Evolutionary conservation across 2,329 filamentous ascomycete species (phyloP).

Genomic region (Aspergillus viridinutans): DNA sequence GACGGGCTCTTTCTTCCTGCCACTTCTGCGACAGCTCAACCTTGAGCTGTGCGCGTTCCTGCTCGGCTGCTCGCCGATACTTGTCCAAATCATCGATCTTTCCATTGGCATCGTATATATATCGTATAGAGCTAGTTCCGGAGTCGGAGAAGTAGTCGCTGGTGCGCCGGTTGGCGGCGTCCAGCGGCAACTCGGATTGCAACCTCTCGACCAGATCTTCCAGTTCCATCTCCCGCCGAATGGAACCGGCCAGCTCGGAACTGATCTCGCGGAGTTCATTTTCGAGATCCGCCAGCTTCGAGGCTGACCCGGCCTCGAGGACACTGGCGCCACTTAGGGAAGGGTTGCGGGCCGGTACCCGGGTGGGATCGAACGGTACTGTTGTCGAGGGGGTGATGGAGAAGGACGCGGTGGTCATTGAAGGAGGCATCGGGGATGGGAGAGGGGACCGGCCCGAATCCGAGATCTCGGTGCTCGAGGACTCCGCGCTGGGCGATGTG

Average conservation of each 20-base stretch:
- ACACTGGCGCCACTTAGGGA: constrained; percentile 44
- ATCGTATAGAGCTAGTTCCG: constrained; percentile 78
- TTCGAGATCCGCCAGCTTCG: constrained; percentile 81
- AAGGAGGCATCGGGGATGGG: constrained; percentile 49
- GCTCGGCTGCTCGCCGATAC: constrained; percentile 77
- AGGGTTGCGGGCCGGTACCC: constrained; percentile 38
- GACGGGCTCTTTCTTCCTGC: constrained; percentile 75
- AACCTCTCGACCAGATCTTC: constrained; percentile 89
- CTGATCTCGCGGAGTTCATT: constrained; percentile 91
- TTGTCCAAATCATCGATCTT: constrained; percentile 71
- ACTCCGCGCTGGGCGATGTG: constrained; percentile 53
- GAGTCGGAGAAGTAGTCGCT: constrained; percentile 99
- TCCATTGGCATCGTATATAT: constrained; percentile 57
- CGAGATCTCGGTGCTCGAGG: constrained; percentile 60
- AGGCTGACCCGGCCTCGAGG: constrained; percentile 44
- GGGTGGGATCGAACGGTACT: constrained; percentile 47
- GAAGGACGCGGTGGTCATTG: constrained; percentile 29
- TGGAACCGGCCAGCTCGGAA: constrained; percentile 85
- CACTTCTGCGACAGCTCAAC: constrained; percentile 80
- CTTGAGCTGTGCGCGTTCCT: constrained; percentile 82
- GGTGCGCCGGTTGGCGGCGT: constrained; percentile 64
- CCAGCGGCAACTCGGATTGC: constrained; percentile 64
- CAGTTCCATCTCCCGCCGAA: constrained; percentile 90
- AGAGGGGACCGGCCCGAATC: constrained; percentile 56
- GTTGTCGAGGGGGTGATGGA: constrained; percentile 40